A percentile compares a stretch with the other conserved stretches of the same genome.
Evolutionary conservation across 2,329 filamentous ascomycete genomes (phyloP).

Genomic region (Cyclaneusma minus): DNA sequence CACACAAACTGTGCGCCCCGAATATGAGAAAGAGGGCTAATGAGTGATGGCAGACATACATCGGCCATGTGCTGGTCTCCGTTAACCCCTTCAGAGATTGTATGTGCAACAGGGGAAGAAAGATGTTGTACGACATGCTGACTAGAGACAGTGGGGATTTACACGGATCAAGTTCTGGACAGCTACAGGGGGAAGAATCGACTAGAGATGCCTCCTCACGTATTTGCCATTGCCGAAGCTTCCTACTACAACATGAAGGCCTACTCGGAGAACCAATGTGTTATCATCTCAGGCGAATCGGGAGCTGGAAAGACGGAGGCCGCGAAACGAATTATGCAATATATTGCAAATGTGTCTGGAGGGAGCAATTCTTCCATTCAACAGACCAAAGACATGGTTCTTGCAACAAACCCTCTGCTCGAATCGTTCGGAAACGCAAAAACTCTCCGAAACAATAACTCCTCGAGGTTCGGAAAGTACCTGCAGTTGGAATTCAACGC

Average conservation of each 20-base stretch:
- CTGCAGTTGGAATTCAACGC: constrained; percentile 91
- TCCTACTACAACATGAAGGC: constrained; percentile 99
- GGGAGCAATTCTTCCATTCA: constrained; percentile 62
- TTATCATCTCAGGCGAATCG: constrained; percentile 97
- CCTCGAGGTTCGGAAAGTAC: constrained; percentile 95
- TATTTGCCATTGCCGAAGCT: constrained; percentile 93
- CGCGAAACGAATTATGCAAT: constrained; percentile 98
- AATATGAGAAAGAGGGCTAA: constrained; percentile 5
- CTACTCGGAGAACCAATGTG: constrained; percentile 97
- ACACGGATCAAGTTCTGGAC: constrained; percentile 84
- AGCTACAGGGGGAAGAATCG: constrained; percentile 96
- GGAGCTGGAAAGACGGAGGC: constrained; percentile 97
- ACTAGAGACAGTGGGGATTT: constrained; percentile 62
- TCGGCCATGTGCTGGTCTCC: constrained; percentile 96
- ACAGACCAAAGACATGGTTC: constrained; percentile 97
- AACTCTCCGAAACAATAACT: constrained; percentile 96
- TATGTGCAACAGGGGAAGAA: constrained; percentile 22
- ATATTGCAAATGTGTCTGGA: constrained; percentile 93
- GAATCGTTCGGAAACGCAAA: constrained; percentile 99
- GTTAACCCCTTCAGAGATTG: constrained; percentile 94
- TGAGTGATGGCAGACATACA: constrained; percentile 57
- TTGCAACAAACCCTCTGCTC: constrained; percentile 90
- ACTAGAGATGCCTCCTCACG: constrained; percentile 78
- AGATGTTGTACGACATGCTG: constrained; percentile 17
- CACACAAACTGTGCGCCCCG: neutral